phyloP scores from a whole-genome alignment of 2,329 filamentous ascomycete genomes.

The Penicillium sumatraense region DNA sequence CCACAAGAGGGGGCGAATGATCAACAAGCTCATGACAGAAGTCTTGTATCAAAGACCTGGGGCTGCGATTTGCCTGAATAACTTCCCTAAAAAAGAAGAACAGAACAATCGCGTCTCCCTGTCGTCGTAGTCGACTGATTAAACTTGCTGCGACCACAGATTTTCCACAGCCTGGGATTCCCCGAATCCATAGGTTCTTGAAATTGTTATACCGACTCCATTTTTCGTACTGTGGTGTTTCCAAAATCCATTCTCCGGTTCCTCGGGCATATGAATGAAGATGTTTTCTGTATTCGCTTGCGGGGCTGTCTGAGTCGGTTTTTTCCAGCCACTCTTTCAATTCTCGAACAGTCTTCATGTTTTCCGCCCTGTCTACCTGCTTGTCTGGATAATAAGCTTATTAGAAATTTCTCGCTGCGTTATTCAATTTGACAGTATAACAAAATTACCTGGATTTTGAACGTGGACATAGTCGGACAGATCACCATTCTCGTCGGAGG shows the following conservation, averaged over 20 bases:
- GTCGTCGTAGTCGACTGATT: slow-evolving; percentile 8
- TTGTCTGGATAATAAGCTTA: neutral
- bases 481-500: neutral
- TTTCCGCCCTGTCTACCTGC: neutral
- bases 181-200: slow-evolving; percentile 28
- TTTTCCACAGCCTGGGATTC: slow-evolving; percentile 29
- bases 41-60: slow-evolving; percentile 17
- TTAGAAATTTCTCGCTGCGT: neutral
- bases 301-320: slow-evolving; percentile 1
- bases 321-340: slow-evolving; percentile 1
- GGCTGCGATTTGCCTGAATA: slow-evolving; percentile 22
- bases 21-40: slow-evolving; percentile 14
- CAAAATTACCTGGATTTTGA: neutral
- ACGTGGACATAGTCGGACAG: neutral
- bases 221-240: slow-evolving; percentile 9
- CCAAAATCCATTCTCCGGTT: slow-evolving; percentile 24
- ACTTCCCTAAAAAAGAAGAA: slow-evolving; percentile 29
- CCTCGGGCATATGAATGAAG: slow-evolving; percentile 1
- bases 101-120: slow-evolving; percentile 7
- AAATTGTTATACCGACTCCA: slow-evolving; percentile 13
- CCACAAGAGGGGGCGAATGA: slow-evolving; percentile 10
- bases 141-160: slow-evolving; percentile 27
- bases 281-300: neutral
- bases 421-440: neutral
- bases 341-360: neutral